Evolutionary conservation across 2,329 filamentous ascomycete genomes (phyloP).

Genomic region (Ceratocystiopsis sp.): DNA sequence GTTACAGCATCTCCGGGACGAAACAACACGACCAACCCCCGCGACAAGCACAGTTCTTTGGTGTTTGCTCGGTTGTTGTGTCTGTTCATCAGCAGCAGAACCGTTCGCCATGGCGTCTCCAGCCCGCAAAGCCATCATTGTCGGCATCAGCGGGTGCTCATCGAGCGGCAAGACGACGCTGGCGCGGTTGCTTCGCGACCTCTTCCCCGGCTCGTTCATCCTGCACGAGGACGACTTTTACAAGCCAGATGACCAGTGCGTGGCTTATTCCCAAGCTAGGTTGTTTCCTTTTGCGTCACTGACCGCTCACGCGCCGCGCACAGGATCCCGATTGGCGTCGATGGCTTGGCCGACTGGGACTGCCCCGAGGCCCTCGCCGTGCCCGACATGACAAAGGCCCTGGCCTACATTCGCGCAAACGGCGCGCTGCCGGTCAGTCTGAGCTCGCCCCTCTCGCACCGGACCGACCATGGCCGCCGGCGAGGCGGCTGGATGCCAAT

Average conservation of each 20-base stretch:
- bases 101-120: slow-evolving; percentile 8
- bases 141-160: slow-evolving; percentile 78
- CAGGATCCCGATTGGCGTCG: slow-evolving; percentile 33
- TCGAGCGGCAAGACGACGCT: slow-evolving; percentile 93
- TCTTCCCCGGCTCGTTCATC: slow-evolving; percentile 65
- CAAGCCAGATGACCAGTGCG: slow-evolving; percentile 54
- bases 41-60: background rate
- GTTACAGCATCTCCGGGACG: no score
- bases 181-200: slow-evolving; percentile 63
- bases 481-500: no score
- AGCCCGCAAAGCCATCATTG: slow-evolving; percentile 37
- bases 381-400: slow-evolving; percentile 44
- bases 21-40: background rate
- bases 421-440: slow-evolving; percentile 45
- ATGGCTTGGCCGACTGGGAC: slow-evolving; percentile 76
- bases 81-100: background rate
- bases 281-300: no score
- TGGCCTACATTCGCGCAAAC: slow-evolving; percentile 52
- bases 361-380: slow-evolving; percentile 66
- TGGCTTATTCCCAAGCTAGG: slow-evolving; percentile 1
- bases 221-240: slow-evolving; percentile 97
- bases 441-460: slow-evolving; percentile 10
- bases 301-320: background rate
- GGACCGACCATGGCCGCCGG: slow-evolving; percentile 13
- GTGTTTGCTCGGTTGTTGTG: background rate